Evolutionary conservation across 805 yeast species (phyloP), one percentile per base, ranked within the genome.

Genomic region (Yarrowia deformans): DNA sequence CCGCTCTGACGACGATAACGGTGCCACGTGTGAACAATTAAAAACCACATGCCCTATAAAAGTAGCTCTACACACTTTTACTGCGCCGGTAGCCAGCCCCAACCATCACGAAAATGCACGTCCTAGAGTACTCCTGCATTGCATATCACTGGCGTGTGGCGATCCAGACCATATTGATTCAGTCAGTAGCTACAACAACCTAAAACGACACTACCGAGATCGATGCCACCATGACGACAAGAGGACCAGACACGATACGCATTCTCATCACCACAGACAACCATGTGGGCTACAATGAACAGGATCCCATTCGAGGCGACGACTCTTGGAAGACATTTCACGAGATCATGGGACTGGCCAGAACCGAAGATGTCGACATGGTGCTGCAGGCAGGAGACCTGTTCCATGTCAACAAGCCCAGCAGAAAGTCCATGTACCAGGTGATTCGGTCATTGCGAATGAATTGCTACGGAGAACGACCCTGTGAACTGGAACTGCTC

Each of bases 201-300:
- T 54, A 39, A 54, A 54, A 19, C 34, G 6, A 14, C 43, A 18
- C 29, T 18, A 50, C 13, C 34, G 13, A 16, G n/a, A 18, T 9
- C 34, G 35, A 54, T n/a, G 48, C n/a, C 18, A 45, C 4, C n/a
- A 61, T 63, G 56, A 48, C 48, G 18, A 48, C 68, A 3, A 35
- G 34, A 1, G 89, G 87, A 3, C 84, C 84, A 7, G 86, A 91
- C 76, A 91, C 97, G 0, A 85, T 93, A 18, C 81, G 90, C 32
- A 85, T 95, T 19, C 84, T 95, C 40, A 79, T 95, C 40, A 92
- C 99, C 2, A 93, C 98, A 0, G 99, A 95, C 75, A 95, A 95
- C 76, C 99, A 95, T 81, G 97, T 95, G 19, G 99, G 99, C 0
- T 93, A 88, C 77, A 87, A 87, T 70, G 99, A 95, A 76, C 85